Evolutionary conservation across 2,329 filamentous ascomycete genomes (phyloP), one percentile per base, ranked within the genome.

Genomic region (Sordariomycetes sp.): DNA sequence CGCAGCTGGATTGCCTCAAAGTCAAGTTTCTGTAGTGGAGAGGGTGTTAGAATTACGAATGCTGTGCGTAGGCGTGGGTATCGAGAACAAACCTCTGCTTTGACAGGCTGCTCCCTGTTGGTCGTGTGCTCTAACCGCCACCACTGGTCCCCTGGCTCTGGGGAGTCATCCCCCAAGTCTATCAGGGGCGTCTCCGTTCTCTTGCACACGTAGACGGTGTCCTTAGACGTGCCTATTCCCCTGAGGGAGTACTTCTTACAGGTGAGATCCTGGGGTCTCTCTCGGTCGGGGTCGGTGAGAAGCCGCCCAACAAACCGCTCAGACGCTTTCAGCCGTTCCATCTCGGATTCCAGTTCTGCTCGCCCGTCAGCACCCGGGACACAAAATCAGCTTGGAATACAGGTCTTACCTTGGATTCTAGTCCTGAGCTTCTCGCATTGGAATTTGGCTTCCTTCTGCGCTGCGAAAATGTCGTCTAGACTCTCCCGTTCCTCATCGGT

Each of bases 191-290:
- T 66, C 58, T 74, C 72, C 18, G 70, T 64, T 43, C 74, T 70
- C 59, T 71, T 72, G 62, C 79, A 81, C 37, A 83, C 69, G 61
- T 80, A 83, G 11, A 78, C 71, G 1, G 79, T 67, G 55, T 77
- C 74, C 14, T 70, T 68, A 0, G 71, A 71, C 14, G 76, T 76
- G 16, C 74, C 77, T 24, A 83, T 72, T 28, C 80, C 80, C 40
- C 79, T 76, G 3, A 83, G 72, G 1, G 73, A 68, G 59, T 79
- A 82, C 59, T 71, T 75, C 55, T 77, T 74, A 65, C 72, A 74
- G 2, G 63, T 66, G 67, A 76, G 71, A 12, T 73, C 71, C 32
- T 64, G 65, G 18, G 69, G 65, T 4, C 72, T 67, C 20, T 67
- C 69, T 60, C 74, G 73, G 56, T 72, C 62, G 1, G 73, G 73